A percentile compares a stretch with the other conserved stretches of the same genome.
Conservation (phyloP, 2,329 filamentous ascomycete species). For the Coniochaeta ligniaria region DNA sequence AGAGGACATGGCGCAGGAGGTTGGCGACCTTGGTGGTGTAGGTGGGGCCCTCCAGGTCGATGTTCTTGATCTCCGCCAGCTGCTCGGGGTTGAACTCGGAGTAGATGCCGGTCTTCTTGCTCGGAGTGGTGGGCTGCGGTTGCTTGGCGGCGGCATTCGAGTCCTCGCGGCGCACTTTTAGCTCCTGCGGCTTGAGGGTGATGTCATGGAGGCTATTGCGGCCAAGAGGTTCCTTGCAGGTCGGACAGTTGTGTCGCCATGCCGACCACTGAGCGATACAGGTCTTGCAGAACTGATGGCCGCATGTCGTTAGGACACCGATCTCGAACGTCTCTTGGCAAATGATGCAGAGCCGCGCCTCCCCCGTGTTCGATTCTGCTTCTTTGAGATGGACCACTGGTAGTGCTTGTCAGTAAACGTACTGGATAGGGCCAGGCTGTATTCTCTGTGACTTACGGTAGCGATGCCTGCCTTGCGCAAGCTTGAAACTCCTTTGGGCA, state of each 20-base stretch:
- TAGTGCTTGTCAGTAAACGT: slow-evolving; percentile 10
- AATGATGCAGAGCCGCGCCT: slow-evolving; percentile 73
- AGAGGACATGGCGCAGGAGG: slow-evolving; percentile 71
- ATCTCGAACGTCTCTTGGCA: slow-evolving; percentile 70
- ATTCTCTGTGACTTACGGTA: slow-evolving; percentile 45
- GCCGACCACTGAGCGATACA: slow-evolving; percentile 78
- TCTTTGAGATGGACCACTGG: slow-evolving; percentile 47
- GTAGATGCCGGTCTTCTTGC: slow-evolving; percentile 56
- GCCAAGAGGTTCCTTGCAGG: slow-evolving; percentile 68
- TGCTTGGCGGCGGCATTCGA: slow-evolving; percentile 13
- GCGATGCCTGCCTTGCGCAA: slow-evolving; percentile 63
- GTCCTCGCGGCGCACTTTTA: slow-evolving; percentile 48
- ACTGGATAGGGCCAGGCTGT: too few relatives aligned
- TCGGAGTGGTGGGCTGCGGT: slow-evolving; percentile 7
- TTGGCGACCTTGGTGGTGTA: slow-evolving; percentile 91
- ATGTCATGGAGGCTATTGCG: slow-evolving; percentile 74
- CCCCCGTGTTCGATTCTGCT: slow-evolving; percentile 54
- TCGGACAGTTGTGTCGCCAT: slow-evolving; percentile 68
- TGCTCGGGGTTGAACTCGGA: slow-evolving; percentile 64
- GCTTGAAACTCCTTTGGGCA: slow-evolving; percentile 51
- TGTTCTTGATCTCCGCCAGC: slow-evolving; percentile 72
- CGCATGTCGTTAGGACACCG: slow-evolving; percentile 81
- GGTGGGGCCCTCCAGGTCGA: slow-evolving; percentile 64
- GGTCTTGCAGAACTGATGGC: slow-evolving; percentile 86
- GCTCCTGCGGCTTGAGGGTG: slow-evolving; percentile 68